Evolutionary conservation across 2,329 filamentous ascomycete genomes (phyloP), one percentile per base, ranked within the genome.

Genomic region (Cryphonectria carpinicola): DNA sequence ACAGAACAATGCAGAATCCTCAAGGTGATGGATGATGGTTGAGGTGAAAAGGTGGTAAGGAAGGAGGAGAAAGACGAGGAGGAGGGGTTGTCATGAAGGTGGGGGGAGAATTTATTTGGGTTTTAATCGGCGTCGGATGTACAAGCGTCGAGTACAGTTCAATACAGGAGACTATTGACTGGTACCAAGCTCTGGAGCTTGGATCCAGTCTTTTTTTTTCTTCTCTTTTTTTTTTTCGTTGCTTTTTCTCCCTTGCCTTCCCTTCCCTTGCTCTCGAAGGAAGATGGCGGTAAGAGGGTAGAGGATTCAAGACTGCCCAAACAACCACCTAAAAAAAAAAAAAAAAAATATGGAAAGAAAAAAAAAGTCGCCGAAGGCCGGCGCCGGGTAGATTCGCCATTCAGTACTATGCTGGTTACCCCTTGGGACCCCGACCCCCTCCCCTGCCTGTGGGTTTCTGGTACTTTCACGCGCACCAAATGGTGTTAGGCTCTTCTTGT

Each of bases 101-200:
- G 76, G 71, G 75, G 75, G 74, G 74, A 71, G 73, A 71, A 70
- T 72, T 68, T 69, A 67, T 73, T 64, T 65, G 43, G 66, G n/a
- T 60, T 41, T 32, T 54, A 66, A 65, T 71, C 67, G 68, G 58
- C 58, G 22, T 54, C 43, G 32, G 65, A 67, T 49, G 56, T 37
- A 25, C 54, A 49, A 28, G 25, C 35, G 28, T 46, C 10, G 61
- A 43, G n/a, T 64, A 25, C 28, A 46, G 17, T 17, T 63, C 17
- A 63, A n/a, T 41, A 39, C n/a, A 25, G 25, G 35, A 63, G 39
- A 39, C 37, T 43, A 37, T 39, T 41, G n/a, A 17, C 41, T 64
- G 37, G 4, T 17, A 22, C 46, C 25, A 37, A 19, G 60, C 22
- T 35, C 54, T 58, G 28, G 54, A 28, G 28, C 17, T 19, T 32